Conservation (phyloP, 441 rosid species). For the Pelargonium australe region DNA sequence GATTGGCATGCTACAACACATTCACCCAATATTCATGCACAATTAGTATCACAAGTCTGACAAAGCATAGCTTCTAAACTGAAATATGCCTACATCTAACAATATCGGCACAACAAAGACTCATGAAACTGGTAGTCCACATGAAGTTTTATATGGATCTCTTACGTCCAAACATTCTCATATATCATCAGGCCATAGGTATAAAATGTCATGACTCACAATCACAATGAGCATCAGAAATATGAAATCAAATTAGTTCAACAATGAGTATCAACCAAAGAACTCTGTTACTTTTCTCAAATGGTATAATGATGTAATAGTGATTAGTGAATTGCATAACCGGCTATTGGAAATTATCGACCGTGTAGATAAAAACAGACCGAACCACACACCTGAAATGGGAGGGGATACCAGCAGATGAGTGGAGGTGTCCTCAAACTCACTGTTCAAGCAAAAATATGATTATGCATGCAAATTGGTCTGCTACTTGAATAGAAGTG, state of each 20-base stretch:
- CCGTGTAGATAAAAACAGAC: background rate
- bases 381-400: conserved; percentile 24
- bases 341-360: background rate
- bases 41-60: background rate
- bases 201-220: background rate
- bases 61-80: background rate
- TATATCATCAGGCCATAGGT: background rate
- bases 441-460: conserved; percentile 21
- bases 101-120: background rate
- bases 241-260: conserved; percentile 2
- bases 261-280: background rate
- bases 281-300: background rate
- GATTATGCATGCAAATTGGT: background rate
- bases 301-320: background rate
- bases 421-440: conserved; percentile 20
- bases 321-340: background rate
- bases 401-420: conserved; percentile 7
- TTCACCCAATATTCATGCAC: background rate
- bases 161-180: conserved; percentile 3
- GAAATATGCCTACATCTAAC: background rate
- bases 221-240: background rate
- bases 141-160: background rate
- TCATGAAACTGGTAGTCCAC: no score
- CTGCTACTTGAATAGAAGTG: background rate
- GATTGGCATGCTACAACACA: conserved; percentile 7